These are phyloP conservation scores for Vitis amurensis DNA, from an alignment of 164 flowering plant species.

Conservation along the genomic window DNA sequence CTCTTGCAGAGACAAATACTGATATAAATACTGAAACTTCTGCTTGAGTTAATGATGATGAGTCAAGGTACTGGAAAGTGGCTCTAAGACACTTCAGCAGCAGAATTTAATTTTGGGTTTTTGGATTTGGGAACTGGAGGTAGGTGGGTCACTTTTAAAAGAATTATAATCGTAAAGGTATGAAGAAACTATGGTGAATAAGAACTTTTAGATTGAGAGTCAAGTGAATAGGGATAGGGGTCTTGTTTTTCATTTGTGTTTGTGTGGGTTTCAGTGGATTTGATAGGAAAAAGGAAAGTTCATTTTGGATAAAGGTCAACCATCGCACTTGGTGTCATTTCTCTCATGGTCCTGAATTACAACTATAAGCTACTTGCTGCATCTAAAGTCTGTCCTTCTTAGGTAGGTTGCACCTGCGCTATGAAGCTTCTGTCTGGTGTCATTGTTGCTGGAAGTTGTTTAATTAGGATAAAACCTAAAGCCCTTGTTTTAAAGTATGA, in stretches of 20 bases:
- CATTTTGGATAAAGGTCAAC: background rate
- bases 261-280: background rate
- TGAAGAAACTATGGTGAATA: constrained; percentile 1
- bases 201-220: background rate
- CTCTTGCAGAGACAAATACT: constrained; percentile 32
- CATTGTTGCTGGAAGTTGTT: too few relatives aligned
- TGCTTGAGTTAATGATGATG: constrained; percentile 25
- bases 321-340: background rate
- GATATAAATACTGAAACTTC: constrained; percentile 26
- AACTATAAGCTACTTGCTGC: background rate
- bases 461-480: background rate
- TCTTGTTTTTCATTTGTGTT: constrained; percentile 3
- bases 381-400: background rate
- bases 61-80: constrained; percentile 13
- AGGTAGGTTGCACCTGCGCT: background rate
- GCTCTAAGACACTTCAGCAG: constrained; percentile 3
- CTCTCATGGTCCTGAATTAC: background rate
- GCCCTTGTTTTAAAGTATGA: background rate
- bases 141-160: background rate
- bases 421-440: background rate
- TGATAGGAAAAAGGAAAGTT: background rate
- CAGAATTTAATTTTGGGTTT: background rate
- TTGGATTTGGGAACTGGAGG: background rate
- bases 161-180: background rate
- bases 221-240: constrained; percentile 1